Base-by-base conservation (phyloP, 2,329 filamentous ascomycete species). In the Cladosporium sp. region DNA sequence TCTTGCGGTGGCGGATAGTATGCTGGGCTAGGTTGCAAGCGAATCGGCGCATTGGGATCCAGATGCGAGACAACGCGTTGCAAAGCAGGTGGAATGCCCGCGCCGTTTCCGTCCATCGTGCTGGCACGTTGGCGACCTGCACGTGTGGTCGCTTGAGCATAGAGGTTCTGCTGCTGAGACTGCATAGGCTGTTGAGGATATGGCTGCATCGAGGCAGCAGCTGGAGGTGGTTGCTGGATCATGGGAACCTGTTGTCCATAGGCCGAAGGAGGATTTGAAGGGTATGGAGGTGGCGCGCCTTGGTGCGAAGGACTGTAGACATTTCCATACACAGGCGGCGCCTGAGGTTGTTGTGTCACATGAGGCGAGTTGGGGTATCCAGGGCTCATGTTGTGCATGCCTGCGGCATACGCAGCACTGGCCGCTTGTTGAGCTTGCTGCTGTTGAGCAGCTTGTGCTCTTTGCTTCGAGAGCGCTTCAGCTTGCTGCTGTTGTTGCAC, bases 401-500 rank as follows among this genome's bases (percentile, higher is more conserved):
- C 61, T 47, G 65, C 67, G 25, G 63, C 66, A 57, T 70, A 70
- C 1, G 67, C 66, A 17, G 62, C 56, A 39, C 62, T 65, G 12
- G 77, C 64, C 76, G 81, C 69, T 78, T 82, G 67, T 36, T 72
- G 69, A 15, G 68, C 68, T 61, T 73, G 64, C 51, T 73, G 73
- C 22, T 73, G 72, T 45, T 73, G 72, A 60, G 75, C 72, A 36
- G 82, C 83, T 58, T 80, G 78, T 25, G 90, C 91, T 65, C 93
- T 84, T 74, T 97, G 93, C 75, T 96, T 96, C 79, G 91, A 96
- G 59, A 96, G 78, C 38, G 92, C 91, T 71, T 97, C 94, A 15
- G 92, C 93, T 75, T 96, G 91, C 71, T 96, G 90, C 72, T 97
- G 94, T 73, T 97, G 92, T 72, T 96, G 92, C 15, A 95, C 94